These are phyloP conservation scores for Pseudogymnoascus sp. DNA, from an alignment of 2,329 filamentous ascomycete genomes.

Conservation along the genomic window DNA sequence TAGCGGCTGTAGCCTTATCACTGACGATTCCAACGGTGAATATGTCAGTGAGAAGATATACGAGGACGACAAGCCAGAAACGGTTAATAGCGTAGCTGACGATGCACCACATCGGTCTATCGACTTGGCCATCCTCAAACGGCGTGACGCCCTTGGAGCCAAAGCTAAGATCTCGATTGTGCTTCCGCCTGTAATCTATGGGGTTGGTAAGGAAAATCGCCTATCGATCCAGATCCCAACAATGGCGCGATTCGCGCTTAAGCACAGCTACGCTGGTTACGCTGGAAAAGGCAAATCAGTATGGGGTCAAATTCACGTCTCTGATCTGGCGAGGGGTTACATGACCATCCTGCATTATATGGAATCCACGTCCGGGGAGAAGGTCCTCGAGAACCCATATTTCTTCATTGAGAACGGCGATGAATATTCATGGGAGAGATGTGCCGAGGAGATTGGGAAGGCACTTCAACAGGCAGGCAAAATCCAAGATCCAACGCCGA, in stretches of 20 bases:
- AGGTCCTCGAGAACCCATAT: slow-evolving; percentile 38
- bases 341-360: slow-evolving; percentile 38
- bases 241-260: slow-evolving; percentile 36
- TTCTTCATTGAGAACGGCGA: slow-evolving; percentile 41
- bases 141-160: slow-evolving; percentile 30
- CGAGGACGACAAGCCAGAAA: slow-evolving; percentile 33
- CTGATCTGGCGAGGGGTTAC: slow-evolving; percentile 40
- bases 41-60: slow-evolving; percentile 35
- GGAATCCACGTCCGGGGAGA: slow-evolving; percentile 28
- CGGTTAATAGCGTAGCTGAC: slow-evolving; percentile 36
- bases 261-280: slow-evolving; percentile 28
- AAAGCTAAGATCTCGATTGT: slow-evolving; percentile 42
- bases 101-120: slow-evolving; percentile 38
- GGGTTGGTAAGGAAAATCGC: slow-evolving; percentile 33
- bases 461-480: slow-evolving; percentile 32
- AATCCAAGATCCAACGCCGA: slow-evolving; percentile 32
- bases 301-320: slow-evolving; percentile 39
- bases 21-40: slow-evolving; percentile 31
- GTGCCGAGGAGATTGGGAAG: slow-evolving; percentile 32
- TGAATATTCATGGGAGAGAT: slow-evolving; percentile 38
- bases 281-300: slow-evolving; percentile 37
- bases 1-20: slow-evolving; percentile 36
- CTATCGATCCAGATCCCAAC: slow-evolving; percentile 42
- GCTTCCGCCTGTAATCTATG: slow-evolving; percentile 41
- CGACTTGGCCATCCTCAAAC: slow-evolving; percentile 38